phyloP scores from a whole-genome alignment of 2,329 filamentous ascomycete genomes.

The Penicillium italicum region DNA sequence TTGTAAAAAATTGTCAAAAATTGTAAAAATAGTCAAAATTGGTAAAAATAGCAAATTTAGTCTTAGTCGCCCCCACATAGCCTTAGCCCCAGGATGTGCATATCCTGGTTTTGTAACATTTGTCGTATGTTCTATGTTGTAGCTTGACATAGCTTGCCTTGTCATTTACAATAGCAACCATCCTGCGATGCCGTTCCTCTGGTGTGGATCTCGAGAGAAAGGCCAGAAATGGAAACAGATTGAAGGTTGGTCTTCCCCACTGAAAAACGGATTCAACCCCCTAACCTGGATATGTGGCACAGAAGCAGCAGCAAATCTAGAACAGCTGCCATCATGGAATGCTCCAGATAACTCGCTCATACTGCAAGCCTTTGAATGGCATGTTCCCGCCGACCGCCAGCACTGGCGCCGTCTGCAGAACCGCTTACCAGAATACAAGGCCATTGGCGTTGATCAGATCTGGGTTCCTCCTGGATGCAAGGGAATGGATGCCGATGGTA shows the following conservation, averaged over 20 bases:
- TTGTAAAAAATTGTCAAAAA: not conserved
- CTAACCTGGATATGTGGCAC: not conserved
- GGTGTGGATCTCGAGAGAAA: constrained; percentile 5
- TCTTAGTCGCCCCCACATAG: not conserved
- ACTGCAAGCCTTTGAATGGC: constrained; percentile 72
- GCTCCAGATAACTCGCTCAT: constrained; percentile 48
- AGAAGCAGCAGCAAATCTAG: constrained; percentile 23
- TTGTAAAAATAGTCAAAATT: no score
- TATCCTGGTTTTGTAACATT: not conserved
- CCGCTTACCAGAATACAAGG: constrained; percentile 53
- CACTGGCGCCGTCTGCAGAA: constrained; percentile 60
- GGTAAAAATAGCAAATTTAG: no score
- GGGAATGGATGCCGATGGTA: constrained; percentile 57
- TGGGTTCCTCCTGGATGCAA: constrained; percentile 73
- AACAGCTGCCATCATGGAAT: constrained; percentile 32
- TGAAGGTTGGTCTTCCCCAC: not conserved
- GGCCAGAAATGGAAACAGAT: constrained; percentile 1
- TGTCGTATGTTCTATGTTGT: no score
- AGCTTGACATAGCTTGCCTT: not conserved
- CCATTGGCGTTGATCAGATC: constrained; percentile 58
- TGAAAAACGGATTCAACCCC: not conserved
- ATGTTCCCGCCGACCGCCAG: constrained; percentile 57
- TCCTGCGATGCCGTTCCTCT: not conserved
- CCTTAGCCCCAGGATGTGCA: not conserved
- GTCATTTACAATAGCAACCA: not conserved